Conservation (phyloP, 2,329 filamentous ascomycete genomes). For the Hypoxylon sp. region DNA sequence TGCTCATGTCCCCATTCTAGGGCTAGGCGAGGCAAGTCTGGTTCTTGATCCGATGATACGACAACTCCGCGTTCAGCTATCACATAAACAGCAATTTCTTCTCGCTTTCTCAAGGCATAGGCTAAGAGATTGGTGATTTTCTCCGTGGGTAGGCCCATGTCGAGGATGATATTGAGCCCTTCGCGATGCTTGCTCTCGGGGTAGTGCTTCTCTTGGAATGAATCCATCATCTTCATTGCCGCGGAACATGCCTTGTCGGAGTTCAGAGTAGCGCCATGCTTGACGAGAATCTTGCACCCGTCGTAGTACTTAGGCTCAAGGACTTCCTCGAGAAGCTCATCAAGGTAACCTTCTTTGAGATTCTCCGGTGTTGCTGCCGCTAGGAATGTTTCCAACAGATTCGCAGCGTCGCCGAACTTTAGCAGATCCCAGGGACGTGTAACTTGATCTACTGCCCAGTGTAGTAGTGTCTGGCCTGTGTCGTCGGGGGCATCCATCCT, state of each 20-base stretch:
- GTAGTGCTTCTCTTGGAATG: not conserved
- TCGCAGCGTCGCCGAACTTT: no score
- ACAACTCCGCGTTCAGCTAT: not conserved
- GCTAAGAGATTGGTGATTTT: not conserved
- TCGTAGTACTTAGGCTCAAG: not conserved
- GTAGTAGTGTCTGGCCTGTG: not conserved
- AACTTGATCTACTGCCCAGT: not conserved
- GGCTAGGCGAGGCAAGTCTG: not conserved
- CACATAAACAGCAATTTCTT: not conserved
- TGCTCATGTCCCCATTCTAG: no score
- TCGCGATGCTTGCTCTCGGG: not conserved
- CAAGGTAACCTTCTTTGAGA: not conserved
- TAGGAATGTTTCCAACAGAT: not conserved
- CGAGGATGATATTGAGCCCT: not conserved
- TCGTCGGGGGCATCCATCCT: conserved; percentile 4
- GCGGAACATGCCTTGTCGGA: not conserved
- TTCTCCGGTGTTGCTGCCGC: not conserved
- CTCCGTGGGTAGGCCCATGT: not conserved
- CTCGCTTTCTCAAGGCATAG: not conserved
- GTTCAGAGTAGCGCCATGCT: not conserved
- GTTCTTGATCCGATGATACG: not conserved
- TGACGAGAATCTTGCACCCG: not conserved
- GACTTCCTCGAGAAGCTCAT: not conserved
- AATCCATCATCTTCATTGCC: not conserved
- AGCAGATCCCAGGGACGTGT: no score